Evolutionary conservation across 2,329 filamentous ascomycete genomes (phyloP), one percentile per base, ranked within the genome.

Genomic region (Zymoseptoria tritici): DNA sequence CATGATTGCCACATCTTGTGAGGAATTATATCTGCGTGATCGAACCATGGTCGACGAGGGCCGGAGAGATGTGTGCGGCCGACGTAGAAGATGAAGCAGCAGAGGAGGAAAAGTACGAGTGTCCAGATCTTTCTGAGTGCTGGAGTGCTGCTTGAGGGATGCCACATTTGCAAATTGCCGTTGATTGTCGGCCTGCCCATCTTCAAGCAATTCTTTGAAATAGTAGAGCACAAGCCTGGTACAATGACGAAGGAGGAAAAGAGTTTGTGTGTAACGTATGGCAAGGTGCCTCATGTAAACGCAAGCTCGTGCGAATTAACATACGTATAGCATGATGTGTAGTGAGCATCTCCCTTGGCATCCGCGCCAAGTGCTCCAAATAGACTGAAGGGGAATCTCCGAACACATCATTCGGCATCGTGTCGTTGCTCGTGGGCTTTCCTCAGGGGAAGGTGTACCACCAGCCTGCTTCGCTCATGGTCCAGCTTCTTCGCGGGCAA

Each of bases 1-100:
- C 87, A 90, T 0, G 84, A 86, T 73, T 90, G 87, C 87, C 87
- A 90, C 63, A 90, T 87, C 72, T 89, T 90, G 58, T 79, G 79
- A 4, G 80, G 87, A 66, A 85, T 54, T 6, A 42, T 57, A 21
- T 60, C 58, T 11, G 13, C 24, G 20, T 56, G 36, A 46, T 53
- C 42, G 49, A 57, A 51, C 11, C 22, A 36, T 21, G 55, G 21
- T 52, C 26, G 22, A 16, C 22, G 50, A 51, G 13, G 49, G 20
- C 55, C 46, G 26, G 19, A 19, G 20, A n/a, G 51, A 21, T 20
- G 42, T 52, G 13, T n/a, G 42, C 22, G 55, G n/a, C 29, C 36
- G 16, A 20, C 31, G 26, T 51, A 51, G 49, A 57, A 57, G 49
- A 57, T 20, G 8, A 7, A 16, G 55, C 46, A 51, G 49, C 46